Percentiles rank a stretch among this genome's conserved stretches.
Evolutionary conservation across 1,284 basidiomycete species (phyloP).

Genomic region (Trichosporon coremiiforme): DNA sequence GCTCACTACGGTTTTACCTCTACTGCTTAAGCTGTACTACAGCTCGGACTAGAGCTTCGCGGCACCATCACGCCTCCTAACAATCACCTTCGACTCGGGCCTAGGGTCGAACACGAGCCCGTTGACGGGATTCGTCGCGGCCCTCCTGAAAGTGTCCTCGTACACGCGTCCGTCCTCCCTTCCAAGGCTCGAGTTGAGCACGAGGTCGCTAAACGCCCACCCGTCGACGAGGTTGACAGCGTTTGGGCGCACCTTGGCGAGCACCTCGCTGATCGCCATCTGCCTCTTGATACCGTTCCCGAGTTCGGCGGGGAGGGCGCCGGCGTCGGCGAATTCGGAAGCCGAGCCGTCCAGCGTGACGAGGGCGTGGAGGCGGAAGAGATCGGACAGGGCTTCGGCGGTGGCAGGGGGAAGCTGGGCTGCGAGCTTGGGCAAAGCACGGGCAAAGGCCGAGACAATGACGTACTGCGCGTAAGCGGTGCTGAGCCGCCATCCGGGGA

Average conservation of each 20-base stretch:
- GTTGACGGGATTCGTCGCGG: constrained; percentile 31
- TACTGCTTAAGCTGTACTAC: no score
- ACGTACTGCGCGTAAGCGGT: constrained; percentile 27
- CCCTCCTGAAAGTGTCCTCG: constrained; percentile 58
- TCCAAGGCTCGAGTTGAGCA: constrained; percentile 63
- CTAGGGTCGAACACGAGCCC: constrained; percentile 24
- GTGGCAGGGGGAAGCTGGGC: constrained; percentile 8
- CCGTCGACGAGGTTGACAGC: constrained; percentile 59
- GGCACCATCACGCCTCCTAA: neutral
- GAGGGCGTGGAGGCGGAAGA: constrained; percentile 57
- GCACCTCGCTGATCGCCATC: constrained; percentile 9
- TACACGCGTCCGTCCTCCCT: constrained; percentile 58
- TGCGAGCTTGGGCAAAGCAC: constrained; percentile 15
- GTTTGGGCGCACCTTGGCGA: constrained; percentile 18
- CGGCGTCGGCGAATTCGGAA: constrained; percentile 58
- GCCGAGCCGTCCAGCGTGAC: constrained; percentile 56
- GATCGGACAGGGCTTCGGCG: constrained; percentile 44
- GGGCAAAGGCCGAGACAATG: constrained; percentile 19
- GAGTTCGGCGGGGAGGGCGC: constrained; percentile 52
- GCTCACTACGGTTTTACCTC: no score
- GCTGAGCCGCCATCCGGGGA: constrained; percentile 31
- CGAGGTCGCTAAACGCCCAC: constrained; percentile 61
- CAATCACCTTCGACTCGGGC: constrained; percentile 19
- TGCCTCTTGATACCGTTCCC: constrained; percentile 18
- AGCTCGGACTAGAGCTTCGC: constrained; percentile 28